A percentile compares a stretch with the other conserved stretches of the same genome.
These are phyloP conservation scores for Podospora fimiseda DNA, from an alignment of 495 filamentous ascomycete species.

Conservation along the genomic window DNA sequence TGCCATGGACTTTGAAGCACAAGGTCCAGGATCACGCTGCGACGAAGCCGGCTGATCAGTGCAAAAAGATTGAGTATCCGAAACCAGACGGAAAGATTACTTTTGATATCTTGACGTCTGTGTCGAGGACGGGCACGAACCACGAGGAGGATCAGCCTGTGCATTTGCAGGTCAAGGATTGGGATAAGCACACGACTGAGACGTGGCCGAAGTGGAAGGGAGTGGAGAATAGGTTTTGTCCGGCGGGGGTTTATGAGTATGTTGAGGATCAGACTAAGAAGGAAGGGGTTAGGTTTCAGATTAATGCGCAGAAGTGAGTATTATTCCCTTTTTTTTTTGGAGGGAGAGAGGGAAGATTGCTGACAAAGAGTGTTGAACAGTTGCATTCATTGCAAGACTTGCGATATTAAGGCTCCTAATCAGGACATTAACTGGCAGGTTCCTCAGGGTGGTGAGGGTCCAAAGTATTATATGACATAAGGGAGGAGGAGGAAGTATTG, in stretches of 20 bases:
- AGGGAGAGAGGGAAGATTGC: not conserved
- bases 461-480: slow-evolving; percentile 92
- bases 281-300: slow-evolving; percentile 88
- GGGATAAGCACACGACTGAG: slow-evolving; percentile 77
- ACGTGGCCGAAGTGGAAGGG: slow-evolving; percentile 87
- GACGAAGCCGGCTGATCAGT: slow-evolving; percentile 74
- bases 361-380: slow-evolving; percentile 36
- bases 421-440: slow-evolving; percentile 98
- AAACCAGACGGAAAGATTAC: slow-evolving; percentile 92
- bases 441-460: slow-evolving; percentile 91
- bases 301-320: slow-evolving; percentile 94
- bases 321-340: not conserved
- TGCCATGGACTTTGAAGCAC: slow-evolving; percentile 92
- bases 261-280: slow-evolving; percentile 81
- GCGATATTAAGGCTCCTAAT: slow-evolving; percentile 93
- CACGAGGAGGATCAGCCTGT: slow-evolving; percentile 98
- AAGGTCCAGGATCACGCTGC: slow-evolving; percentile 63
- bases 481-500: no score
- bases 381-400: slow-evolving; percentile 99
- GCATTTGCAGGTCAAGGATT: slow-evolving; percentile 89
- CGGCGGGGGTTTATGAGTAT: slow-evolving; percentile 98
- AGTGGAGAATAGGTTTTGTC: slow-evolving; percentile 96
- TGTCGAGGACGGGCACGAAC: slow-evolving; percentile 92
- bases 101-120: slow-evolving; percentile 93
- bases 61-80: slow-evolving; percentile 85